Evolutionary conservation across 352 stramenopile genomes (phyloP).

Genomic region (Hyphochytrium catenoides): DNA sequence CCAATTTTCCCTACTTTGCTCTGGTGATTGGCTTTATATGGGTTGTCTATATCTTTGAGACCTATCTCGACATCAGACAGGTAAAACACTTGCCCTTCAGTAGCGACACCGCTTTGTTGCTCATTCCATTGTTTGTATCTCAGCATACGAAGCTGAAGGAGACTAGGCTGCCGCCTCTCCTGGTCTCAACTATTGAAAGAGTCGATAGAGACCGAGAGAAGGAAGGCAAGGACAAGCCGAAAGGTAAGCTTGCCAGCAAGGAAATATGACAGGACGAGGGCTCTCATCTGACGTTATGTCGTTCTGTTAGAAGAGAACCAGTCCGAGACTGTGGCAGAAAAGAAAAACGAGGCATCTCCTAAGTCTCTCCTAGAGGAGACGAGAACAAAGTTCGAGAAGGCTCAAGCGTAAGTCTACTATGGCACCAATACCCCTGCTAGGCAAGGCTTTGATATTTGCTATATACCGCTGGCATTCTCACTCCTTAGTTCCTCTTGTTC

Average conservation of each 20-base stretch:
- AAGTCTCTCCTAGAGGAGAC: constrained; percentile 51
- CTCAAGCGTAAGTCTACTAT: constrained; percentile 76
- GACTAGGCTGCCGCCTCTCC: constrained; percentile 20
- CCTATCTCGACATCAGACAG: constrained; percentile 54
- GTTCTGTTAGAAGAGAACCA: too few relatives aligned
- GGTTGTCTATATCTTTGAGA: constrained; percentile 72
- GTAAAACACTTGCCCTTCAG: not conserved
- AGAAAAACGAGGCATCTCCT: constrained; percentile 9
- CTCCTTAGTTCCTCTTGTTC: too few relatives aligned
- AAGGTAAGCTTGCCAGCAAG: constrained; percentile 11
- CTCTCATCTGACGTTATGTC: too few relatives aligned
- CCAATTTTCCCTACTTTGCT: constrained; percentile 34
- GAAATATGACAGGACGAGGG: constrained; percentile 1
- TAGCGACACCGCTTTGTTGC: not conserved
- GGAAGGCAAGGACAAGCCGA: constrained; percentile 7
- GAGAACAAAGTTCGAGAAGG: constrained; percentile 69
- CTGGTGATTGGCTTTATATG: constrained; percentile 57
- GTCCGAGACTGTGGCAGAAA: constrained; percentile 7
- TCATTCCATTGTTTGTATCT: not conserved
- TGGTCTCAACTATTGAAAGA: constrained; percentile 11
- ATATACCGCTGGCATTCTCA: too few relatives aligned
- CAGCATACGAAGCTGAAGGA: constrained; percentile 71
- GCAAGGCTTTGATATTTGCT: too few relatives aligned
- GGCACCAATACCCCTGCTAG: too few relatives aligned
- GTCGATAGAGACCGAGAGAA: constrained; percentile 12